These are phyloP conservation scores for Pelargonium australe DNA, from an alignment of 441 rosid genomes.

Conservation along the genomic window DNA sequence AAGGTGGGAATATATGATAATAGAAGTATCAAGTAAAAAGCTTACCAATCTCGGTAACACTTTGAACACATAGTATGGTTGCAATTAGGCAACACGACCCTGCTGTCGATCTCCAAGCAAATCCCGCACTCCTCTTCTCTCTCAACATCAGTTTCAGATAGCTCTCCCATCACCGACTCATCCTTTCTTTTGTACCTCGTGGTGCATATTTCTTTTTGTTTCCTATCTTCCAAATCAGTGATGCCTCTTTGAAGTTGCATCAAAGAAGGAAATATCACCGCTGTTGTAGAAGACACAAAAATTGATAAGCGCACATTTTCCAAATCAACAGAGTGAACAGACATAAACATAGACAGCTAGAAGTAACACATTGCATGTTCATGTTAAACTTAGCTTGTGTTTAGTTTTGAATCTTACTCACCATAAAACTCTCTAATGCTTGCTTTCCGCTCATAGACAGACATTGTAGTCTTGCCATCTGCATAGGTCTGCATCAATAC, in stretches of 20 bases:
- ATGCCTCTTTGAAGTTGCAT: conserved; percentile 75
- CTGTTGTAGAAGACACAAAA: conserved; percentile 25
- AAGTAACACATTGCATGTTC: too few species aligned
- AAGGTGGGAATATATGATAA: too few species aligned
- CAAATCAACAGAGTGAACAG: neutral
- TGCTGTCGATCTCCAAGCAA: conserved; percentile 64
- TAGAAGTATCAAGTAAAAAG: too few species aligned
- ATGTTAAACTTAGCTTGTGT: too few species aligned
- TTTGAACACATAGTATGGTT: conserved; percentile 68
- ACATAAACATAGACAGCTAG: too few species aligned
- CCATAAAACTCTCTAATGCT: conserved; percentile 75
- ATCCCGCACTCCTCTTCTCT: conserved; percentile 88
- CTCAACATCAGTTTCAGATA: conserved; percentile 53
- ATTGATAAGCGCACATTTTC: neutral
- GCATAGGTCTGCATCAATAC: conserved; percentile 61
- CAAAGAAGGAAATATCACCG: conserved; percentile 72
- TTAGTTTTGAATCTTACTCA: conserved; percentile 19
- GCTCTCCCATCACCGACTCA: conserved; percentile 36
- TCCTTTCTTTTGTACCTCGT: conserved; percentile 48
- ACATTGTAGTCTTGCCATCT: conserved; percentile 86
- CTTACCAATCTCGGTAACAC: conserved; percentile 74
- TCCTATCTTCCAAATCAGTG: conserved; percentile 68
- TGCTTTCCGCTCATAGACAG: conserved; percentile 74
- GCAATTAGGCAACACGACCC: conserved; percentile 74
- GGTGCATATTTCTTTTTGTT: conserved; percentile 53